Evolutionary conservation across 352 stramenopile genomes (phyloP).

Genomic region (Phytophthora pinifolia): DNA sequence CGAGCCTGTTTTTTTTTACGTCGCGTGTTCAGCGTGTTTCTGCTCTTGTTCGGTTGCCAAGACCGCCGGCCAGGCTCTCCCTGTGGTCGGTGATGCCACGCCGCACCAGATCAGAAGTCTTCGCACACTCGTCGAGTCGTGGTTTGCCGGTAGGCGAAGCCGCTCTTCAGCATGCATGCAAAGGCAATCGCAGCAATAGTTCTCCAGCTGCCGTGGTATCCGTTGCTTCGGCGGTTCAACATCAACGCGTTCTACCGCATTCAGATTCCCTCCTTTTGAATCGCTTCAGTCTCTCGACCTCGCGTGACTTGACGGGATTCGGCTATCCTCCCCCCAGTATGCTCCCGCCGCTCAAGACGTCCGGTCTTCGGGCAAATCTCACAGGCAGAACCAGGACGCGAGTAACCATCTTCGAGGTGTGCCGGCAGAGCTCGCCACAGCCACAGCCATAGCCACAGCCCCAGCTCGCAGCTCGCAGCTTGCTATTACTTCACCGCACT

Average conservation of each 20-base stretch:
- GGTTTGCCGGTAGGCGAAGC: not conserved
- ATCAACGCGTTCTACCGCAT: not conserved
- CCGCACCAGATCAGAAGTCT: slow-evolving; percentile 7
- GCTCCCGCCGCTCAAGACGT: slow-evolving; percentile 14
- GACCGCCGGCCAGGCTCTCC: slow-evolving; percentile 6
- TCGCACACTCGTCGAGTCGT: slow-evolving; percentile 2
- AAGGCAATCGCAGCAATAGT: slow-evolving; percentile 12
- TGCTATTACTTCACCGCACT: slow-evolving; percentile 24
- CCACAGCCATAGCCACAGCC: no score
- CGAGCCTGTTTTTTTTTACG: slow-evolving; percentile 4
- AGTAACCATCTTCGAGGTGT: slow-evolving; percentile 12
- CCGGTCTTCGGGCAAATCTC: slow-evolving; percentile 12
- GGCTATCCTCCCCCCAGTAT: slow-evolving; percentile 16
- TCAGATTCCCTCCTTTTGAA: slow-evolving; percentile 11
- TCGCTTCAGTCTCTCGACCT: slow-evolving; percentile 4
- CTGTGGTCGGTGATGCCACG: slow-evolving; percentile 5
- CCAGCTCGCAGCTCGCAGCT: not conserved
- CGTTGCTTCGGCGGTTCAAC: no score
- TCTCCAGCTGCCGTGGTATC: slow-evolving; percentile 1
- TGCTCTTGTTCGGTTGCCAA: slow-evolving; percentile 6
- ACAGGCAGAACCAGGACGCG: slow-evolving; percentile 15
- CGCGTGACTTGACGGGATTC: slow-evolving; percentile 9
- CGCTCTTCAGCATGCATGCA: no score
- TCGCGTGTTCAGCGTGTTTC: slow-evolving; percentile 2
- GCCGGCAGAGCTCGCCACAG: no score